Base-by-base conservation (phyloP, 1,139 yeast species). In the Komagataea norvegica region DNA sequence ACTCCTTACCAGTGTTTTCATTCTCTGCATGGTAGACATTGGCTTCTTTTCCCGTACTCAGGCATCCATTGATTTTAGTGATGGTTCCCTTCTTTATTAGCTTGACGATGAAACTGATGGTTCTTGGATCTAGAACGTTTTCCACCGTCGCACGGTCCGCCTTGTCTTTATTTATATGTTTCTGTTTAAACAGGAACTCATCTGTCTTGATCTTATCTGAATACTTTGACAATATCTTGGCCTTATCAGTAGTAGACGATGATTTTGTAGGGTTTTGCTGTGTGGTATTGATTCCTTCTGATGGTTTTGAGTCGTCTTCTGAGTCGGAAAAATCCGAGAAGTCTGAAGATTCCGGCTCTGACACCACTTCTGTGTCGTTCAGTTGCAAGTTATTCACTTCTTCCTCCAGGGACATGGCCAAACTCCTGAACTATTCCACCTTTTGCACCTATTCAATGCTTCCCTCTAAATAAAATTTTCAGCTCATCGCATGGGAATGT, bases 31-130 rank as follows among this genome's bases (percentile, higher is more conserved):
- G 96, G 57, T 93, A 93, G 3, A 93, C 97, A 57, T 93, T 93
- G 19, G 98, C 98, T 60, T 93, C 99, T 60, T 93, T 93, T 29
- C 99, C 99, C 0, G 98, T 93, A 53, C 94, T 80, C 35, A 93
- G 73, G 58, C 98, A 91, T 7, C 98, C 98, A 54, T 89, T 87
- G 53, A 93, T 81, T 49, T 86, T 78, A 8, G 91, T 77, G 23
- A 93, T 76, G 11, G 84, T 72, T 4, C 96, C 95, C 51, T 83
- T 79, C 55, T 79, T 84, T 58, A 87, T 79, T 60, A 93, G 71
- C 45, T 86, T 87, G 38, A 80, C 79, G 44, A 93, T 66, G 55
- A 89, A 89, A 53, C 77, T 68, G 67, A 91, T 71, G 1, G 99
- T 93, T 47, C 97, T 72, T 2, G 97, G 97, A 60, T 93, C 99